These are phyloP conservation scores for Heterobasidion irregulare DNA, from an alignment of 1,284 basidiomycete species.

Conservation along the genomic window DNA sequence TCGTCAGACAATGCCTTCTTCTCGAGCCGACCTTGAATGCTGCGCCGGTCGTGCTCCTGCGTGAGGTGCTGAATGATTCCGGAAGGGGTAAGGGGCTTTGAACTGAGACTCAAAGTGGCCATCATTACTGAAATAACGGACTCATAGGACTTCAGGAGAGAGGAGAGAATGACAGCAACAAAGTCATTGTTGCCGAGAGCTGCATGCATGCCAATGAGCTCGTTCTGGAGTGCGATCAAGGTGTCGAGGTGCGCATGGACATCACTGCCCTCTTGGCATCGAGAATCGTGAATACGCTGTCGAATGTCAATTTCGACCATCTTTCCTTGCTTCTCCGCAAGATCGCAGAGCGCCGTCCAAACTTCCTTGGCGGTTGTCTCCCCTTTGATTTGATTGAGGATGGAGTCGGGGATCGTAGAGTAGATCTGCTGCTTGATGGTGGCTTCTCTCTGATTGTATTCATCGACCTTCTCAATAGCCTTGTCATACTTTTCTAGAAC, in stretches of 20 bases:
- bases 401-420: slow-evolving; percentile 5
- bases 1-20: too few relatives aligned
- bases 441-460: not conserved
- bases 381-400: slow-evolving; percentile 2
- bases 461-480: not conserved
- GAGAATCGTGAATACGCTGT: slow-evolving; percentile 11
- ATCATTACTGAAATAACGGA: slow-evolving; percentile 6
- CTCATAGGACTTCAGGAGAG: slow-evolving; percentile 12
- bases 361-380: slow-evolving; percentile 5
- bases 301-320: slow-evolving; percentile 14
- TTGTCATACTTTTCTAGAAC: too few relatives aligned
- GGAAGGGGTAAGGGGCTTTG: slow-evolving; percentile 6
- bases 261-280: slow-evolving; percentile 12
- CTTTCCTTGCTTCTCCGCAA: slow-evolving; percentile 8
- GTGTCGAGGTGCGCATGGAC: slow-evolving; percentile 13
- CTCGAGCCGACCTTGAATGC: too few relatives aligned
- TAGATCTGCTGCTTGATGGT: slow-evolving; percentile 3
- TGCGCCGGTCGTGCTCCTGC: slow-evolving; percentile 5
- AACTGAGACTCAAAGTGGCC: not conserved
- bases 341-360: slow-evolving; percentile 8
- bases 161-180: slow-evolving; percentile 10
- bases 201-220: slow-evolving; percentile 14
- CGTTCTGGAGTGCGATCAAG: slow-evolving; percentile 11
- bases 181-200: slow-evolving; percentile 10
- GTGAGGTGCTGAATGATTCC: slow-evolving; percentile 10